Evolutionary conservation across 2,329 filamentous ascomycete species (phyloP).

Genomic region (Curvularia sp.): DNA sequence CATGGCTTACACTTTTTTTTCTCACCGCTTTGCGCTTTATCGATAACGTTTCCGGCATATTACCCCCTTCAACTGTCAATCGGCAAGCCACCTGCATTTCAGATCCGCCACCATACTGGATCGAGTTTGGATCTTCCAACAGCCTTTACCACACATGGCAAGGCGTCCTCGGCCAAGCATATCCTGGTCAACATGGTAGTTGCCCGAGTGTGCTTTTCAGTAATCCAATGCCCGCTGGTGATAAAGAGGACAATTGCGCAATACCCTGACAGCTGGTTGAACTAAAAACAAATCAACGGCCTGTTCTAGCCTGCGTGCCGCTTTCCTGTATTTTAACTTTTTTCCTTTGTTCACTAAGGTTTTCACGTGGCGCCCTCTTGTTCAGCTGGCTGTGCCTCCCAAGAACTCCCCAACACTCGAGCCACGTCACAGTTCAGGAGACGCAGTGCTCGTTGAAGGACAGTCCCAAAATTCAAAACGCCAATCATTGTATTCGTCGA

Average conservation of each 20-base stretch:
- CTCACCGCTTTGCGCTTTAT: slow-evolving; percentile 20
- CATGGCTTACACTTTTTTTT: slow-evolving; percentile 9
- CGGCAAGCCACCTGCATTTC: slow-evolving; percentile 23
- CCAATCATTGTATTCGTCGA: not conserved
- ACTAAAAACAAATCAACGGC: slow-evolving; percentile 18
- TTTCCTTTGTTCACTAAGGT: not conserved
- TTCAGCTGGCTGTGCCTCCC: not conserved
- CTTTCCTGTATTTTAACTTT: not conserved
- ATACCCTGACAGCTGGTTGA: slow-evolving; percentile 26
- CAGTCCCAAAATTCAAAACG: not conserved
- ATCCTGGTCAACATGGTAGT: slow-evolving; percentile 28
- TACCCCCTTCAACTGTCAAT: slow-evolving; percentile 18
- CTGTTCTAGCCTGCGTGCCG: slow-evolving; percentile 2
- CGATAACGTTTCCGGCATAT: slow-evolving; percentile 17
- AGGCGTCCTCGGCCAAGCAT: slow-evolving; percentile 23
- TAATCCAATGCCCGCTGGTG: slow-evolving; percentile 13
- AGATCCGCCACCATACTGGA: slow-evolving; percentile 12
- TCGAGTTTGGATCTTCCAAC: slow-evolving; percentile 5
- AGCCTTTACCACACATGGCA: slow-evolving; percentile 12
- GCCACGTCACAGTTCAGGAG: slow-evolving; percentile 3
- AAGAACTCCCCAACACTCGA: slow-evolving; percentile 4
- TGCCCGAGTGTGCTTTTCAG: slow-evolving; percentile 23
- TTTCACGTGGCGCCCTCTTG: not conserved
- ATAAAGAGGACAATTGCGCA: slow-evolving; percentile 15
- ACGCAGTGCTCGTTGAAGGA: not conserved